phyloP scores from a whole-genome alignment of 2,329 filamentous ascomycete genomes.

The Sarocladiaceae sp. region DNA sequence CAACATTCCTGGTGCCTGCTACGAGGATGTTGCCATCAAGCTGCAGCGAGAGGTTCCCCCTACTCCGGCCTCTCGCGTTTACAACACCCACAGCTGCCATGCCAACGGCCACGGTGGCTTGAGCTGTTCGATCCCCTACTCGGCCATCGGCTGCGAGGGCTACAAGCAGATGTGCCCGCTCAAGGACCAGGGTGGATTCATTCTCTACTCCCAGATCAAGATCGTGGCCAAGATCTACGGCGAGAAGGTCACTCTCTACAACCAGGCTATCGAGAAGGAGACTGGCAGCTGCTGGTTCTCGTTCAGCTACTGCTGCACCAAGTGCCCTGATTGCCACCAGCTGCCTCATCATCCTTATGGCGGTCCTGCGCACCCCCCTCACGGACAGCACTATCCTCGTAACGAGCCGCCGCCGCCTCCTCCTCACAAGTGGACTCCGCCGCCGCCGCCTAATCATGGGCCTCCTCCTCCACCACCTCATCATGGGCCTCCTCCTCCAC shows the following conservation, averaged over 20 bases:
- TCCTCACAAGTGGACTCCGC: neutral
- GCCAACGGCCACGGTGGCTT: neutral
- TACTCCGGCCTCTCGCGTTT: conserved; percentile 6
- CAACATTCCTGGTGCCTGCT: conserved; percentile 8
- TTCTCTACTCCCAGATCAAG: conserved; percentile 8
- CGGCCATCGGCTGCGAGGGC: neutral
- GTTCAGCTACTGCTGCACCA: conserved; percentile 20
- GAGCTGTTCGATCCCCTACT: conserved; percentile 5
- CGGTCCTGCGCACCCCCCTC: neutral
- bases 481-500: neutral
- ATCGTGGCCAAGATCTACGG: neutral
- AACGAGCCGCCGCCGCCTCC: neutral
- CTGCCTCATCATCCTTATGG: neutral
- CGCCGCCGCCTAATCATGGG: neutral
- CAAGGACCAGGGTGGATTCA: conserved; percentile 2
- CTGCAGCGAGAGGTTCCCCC: conserved; percentile 1
- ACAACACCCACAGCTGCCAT: conserved; percentile 2
- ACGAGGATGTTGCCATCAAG: conserved; percentile 11
- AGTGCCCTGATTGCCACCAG: conserved; percentile 14
- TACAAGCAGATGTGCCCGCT: neutral
- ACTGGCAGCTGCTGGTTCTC: conserved; percentile 20
- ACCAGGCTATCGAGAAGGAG: conserved; percentile 15
- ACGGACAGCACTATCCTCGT: neutral
- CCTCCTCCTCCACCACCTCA: neutral
- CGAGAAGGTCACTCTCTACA: conserved; percentile 19